Conservation (phyloP, 73 alveolate species). For the Durusdinium trenchii region DNA sequence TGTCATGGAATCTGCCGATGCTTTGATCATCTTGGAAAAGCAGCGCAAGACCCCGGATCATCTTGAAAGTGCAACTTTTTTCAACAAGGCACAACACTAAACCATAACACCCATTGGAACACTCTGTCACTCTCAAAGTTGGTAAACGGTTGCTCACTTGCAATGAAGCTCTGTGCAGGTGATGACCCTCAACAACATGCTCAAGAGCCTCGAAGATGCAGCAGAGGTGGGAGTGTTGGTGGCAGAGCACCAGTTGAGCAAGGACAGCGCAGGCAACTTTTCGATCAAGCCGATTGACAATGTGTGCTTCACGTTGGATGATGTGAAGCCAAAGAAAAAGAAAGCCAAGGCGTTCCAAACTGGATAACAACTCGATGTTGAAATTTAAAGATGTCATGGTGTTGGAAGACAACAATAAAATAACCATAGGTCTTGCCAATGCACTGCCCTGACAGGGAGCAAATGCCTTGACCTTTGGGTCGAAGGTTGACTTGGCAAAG, state of each 20-base stretch:
- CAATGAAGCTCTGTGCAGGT: neutral
- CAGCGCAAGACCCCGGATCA: constrained; percentile 38
- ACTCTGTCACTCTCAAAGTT: neutral
- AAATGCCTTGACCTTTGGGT: constrained; percentile 35
- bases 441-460: neutral
- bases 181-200: constrained; percentile 20
- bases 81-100: neutral
- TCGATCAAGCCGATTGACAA: neutral
- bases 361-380: neutral
- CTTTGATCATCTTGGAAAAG: neutral
- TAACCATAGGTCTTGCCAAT: neutral
- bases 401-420: neutral
- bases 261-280: constrained; percentile 7
- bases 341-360: neutral
- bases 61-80: neutral
- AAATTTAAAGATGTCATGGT: neutral
- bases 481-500: constrained; percentile 37
- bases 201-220: neutral
- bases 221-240: constrained; percentile 16
- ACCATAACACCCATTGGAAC: neutral
- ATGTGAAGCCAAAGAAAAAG: neutral
- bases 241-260: constrained; percentile 43
- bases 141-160: too few species aligned
- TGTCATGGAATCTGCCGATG: neutral
- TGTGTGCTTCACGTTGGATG: constrained; percentile 29